A percentile compares a stretch with the other conserved stretches of the same genome.
These are phyloP conservation scores for Limnanthes douglasii DNA, from an alignment of 345 rosid genomes.

Conservation along the genomic window DNA sequence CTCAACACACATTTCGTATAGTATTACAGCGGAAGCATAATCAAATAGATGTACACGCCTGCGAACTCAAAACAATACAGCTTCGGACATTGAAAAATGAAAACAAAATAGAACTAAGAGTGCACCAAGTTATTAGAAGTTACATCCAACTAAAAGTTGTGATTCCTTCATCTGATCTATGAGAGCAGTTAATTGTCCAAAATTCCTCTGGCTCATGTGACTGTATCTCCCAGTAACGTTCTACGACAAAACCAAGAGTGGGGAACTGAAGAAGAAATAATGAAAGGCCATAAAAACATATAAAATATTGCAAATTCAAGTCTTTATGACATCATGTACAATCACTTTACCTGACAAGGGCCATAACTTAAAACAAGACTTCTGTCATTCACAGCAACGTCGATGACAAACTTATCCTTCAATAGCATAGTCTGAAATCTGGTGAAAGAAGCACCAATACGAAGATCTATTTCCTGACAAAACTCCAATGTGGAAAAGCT, in stretches of 20 bases:
- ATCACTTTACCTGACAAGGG: conserved; percentile 74
- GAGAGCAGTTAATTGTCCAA: conserved; percentile 85
- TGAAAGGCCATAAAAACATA: conserved; percentile 6
- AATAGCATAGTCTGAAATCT: conserved; percentile 92
- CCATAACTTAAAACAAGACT: conserved; percentile 93
- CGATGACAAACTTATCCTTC: conserved; percentile 63
- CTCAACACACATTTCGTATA: conserved; percentile 88
- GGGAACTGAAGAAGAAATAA: conserved; percentile 49
- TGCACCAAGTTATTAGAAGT: conserved; percentile 8
- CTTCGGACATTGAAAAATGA: conserved; percentile 4
- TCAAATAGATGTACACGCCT: conserved; percentile 98
- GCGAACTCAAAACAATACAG: conserved; percentile 13
- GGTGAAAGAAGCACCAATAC: conserved; percentile 97
- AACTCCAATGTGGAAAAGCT: too few relatives aligned
- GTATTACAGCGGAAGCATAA: conserved; percentile 51
- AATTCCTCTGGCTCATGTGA: conserved; percentile 96
- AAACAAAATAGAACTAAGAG: conserved; percentile 5
- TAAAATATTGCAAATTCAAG: conserved; percentile 2
- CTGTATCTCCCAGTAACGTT: conserved; percentile 89
- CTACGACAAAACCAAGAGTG: conserved; percentile 92
- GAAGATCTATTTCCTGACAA: conserved; percentile 81
- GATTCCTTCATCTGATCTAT: conserved; percentile 58
- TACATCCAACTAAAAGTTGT: conserved; percentile 89
- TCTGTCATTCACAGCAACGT: conserved; percentile 57
- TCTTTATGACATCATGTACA: conserved; percentile 5